Evolutionary conservation across 2,329 filamentous ascomycete genomes (phyloP).

Genomic region (Aspergillus transmontanensis): DNA sequence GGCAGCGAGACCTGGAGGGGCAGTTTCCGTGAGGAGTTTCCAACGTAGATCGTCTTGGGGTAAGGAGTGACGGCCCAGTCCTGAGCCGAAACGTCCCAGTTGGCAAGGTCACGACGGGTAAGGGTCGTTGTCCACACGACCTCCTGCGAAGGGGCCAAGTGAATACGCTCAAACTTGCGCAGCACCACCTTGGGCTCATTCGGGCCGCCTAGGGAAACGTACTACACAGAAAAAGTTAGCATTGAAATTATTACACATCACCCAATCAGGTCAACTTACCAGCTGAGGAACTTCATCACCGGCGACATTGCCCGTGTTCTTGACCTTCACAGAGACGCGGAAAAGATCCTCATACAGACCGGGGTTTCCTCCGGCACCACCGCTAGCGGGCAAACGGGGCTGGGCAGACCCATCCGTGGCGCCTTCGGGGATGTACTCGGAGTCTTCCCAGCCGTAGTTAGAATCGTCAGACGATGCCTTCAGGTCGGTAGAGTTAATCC

Average conservation of each 20-base stretch:
- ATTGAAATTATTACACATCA: neutral
- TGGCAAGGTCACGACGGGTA: constrained; percentile 79
- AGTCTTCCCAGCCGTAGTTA: constrained; percentile 55
- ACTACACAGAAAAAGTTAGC: constrained; percentile 40
- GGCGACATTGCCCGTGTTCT: constrained; percentile 52
- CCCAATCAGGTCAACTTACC: constrained; percentile 25
- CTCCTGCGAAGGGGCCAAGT: constrained; percentile 69
- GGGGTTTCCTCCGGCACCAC: constrained; percentile 62
- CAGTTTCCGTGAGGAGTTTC: constrained; percentile 60
- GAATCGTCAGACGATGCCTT: constrained; percentile 54
- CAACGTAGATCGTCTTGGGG: constrained; percentile 63
- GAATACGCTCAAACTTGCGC: constrained; percentile 78
- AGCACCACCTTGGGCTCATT: constrained; percentile 69
- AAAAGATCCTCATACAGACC: constrained; percentile 55
- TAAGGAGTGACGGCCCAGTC: constrained; percentile 73
- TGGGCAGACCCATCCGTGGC: constrained; percentile 58
- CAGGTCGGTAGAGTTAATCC: constrained; percentile 62
- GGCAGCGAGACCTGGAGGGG: constrained; percentile 48
- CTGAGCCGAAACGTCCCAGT: constrained; percentile 79
- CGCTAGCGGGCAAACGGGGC: constrained; percentile 58
- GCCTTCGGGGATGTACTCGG: constrained; percentile 54
- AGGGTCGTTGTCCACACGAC: constrained; percentile 68
- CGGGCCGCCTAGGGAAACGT: constrained; percentile 78
- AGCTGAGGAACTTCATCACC: constrained; percentile 59
- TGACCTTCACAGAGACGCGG: constrained; percentile 52